A percentile compares a stretch with the other conserved stretches of the same genome.
Evolutionary conservation across 345 rosid species (phyloP).

Genomic region (Euphorbia tirucalli): DNA sequence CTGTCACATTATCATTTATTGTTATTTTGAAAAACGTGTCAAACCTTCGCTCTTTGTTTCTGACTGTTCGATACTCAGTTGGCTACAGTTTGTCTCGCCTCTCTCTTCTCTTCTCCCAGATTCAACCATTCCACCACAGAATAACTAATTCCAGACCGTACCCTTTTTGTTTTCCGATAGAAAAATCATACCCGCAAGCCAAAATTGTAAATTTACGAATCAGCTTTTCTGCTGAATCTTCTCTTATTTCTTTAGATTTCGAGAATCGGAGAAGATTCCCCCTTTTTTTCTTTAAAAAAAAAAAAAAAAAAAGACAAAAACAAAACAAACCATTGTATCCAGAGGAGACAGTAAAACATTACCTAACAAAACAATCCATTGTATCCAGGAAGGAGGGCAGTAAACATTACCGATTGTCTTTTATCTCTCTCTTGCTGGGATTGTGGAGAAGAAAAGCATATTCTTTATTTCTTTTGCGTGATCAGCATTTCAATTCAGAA

Average conservation of each 20-base stretch:
- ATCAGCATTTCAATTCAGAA: neutral
- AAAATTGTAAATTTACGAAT: neutral
- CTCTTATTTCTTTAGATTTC: neutral
- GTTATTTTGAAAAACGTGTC: neutral
- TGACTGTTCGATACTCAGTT: neutral
- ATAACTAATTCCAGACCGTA: neutral
- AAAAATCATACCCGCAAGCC: neutral
- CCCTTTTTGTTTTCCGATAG: neutral
- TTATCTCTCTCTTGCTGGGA: neutral
- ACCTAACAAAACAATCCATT: too few species aligned
- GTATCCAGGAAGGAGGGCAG: too few species aligned
- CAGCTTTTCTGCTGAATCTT: slow-evolving; percentile 16
- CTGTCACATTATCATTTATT: neutral
- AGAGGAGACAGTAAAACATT: too few species aligned
- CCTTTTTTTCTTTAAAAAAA: neutral
- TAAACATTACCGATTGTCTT: neutral
- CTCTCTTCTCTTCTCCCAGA: neutral
- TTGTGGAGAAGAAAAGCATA: slow-evolving; percentile 21
- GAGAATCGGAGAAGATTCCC: neutral
- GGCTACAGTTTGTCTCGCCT: neutral
- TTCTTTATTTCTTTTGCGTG: slow-evolving; percentile 5
- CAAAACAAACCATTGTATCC: neutral
- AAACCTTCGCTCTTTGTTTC: neutral
- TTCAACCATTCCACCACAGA: neutral
- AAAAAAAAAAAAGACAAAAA: too few species aligned